A percentile compares a stretch with the other conserved stretches of the same genome.
Conservation (phyloP, 176 grass and related monocot genomes). For the Zea mays region Zm-B73-REFERENCE-NAM-5.0 NC_050103.1:88682001-88682500, state of each 20-base stretch:
- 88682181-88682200: conserved; percentile 9
- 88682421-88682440: conserved; percentile 82
- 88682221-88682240: neutral
- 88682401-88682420: conserved; percentile 66
- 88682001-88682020: conserved; percentile 45
- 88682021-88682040: conserved; percentile 49
- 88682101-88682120: neutral
- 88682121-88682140: neutral
- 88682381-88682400: conserved; percentile 55
- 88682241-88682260: conserved; percentile 19
- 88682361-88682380: conserved; percentile 34
- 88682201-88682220: conserved; percentile 1
- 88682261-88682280: conserved; percentile 1
- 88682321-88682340: neutral
- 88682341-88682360: neutral
- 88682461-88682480: conserved; percentile 72
- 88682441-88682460: conserved; percentile 70
- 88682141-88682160: neutral
- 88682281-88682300: neutral
- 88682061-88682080: neutral
- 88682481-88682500: conserved; percentile 66
- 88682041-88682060: conserved; percentile 16
- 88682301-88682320: neutral
- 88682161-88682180: neutral
- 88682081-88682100: neutral